Conservation (phyloP, 2,329 filamentous ascomycete species). For the Venturia pyrina region DNA sequence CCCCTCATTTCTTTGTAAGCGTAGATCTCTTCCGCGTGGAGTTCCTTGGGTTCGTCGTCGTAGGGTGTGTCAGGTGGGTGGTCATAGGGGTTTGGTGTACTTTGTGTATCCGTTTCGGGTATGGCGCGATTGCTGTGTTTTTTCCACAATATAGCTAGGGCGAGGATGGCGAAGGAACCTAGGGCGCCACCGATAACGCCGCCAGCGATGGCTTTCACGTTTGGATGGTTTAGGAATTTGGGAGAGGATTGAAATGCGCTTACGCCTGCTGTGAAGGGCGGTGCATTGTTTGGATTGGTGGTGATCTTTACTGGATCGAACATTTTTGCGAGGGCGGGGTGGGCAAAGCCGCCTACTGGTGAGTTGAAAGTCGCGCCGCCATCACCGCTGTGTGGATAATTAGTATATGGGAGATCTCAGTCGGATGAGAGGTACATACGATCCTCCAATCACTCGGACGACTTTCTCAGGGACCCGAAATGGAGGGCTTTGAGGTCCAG, state of each 20-base stretch:
- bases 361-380: background rate
- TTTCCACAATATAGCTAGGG: background rate
- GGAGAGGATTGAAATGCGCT: background rate
- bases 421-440: background rate
- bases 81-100: background rate
- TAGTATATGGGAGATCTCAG: background rate
- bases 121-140: background rate
- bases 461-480: background rate
- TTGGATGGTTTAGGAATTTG: background rate
- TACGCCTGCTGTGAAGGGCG: background rate
- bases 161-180: background rate
- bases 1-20: background rate
- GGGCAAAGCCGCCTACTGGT: background rate
- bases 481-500: background rate
- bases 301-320: background rate
- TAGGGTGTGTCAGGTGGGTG: background rate
- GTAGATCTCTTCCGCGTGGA: background rate
- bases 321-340: background rate
- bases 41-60: background rate
- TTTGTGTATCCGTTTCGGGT: background rate
- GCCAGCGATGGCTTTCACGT: background rate
- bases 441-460: background rate
- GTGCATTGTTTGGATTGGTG: background rate
- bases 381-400: background rate
- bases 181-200: background rate